Evolutionary conservation across 23 red algal genomes (phyloP).

Genomic region (Gracilaria vermiculophylla): DNA sequence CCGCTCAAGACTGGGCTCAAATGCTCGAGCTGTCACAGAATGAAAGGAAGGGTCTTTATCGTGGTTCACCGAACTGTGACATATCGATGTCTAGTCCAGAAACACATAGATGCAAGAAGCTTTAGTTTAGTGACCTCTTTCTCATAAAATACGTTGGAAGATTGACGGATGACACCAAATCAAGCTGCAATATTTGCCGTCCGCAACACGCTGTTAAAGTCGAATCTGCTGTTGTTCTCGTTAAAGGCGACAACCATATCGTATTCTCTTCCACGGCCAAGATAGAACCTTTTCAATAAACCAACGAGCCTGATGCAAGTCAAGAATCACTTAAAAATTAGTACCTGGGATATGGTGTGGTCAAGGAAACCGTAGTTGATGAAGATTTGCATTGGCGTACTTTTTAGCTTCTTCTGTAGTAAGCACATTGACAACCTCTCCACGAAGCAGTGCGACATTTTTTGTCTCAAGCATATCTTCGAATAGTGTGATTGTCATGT

Average conservation of each 20-base stretch:
- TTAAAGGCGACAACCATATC: constrained; percentile 73
- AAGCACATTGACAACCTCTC: constrained; percentile 61
- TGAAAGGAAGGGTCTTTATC: no score
- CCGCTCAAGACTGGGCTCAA: no score
- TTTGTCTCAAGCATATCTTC: constrained; percentile 72
- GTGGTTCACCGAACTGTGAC: no score
- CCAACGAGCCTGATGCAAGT: constrained; percentile 1
- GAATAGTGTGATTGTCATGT: constrained; percentile 69
- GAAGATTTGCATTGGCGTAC: background rate
- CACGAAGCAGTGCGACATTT: constrained; percentile 56
- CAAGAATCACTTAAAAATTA: background rate
- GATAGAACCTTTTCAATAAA: constrained; percentile 62
- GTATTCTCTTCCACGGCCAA: constrained; percentile 41
- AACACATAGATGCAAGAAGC: no score
- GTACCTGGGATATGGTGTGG: background rate
- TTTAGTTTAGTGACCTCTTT: no score
- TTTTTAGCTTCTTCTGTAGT: constrained; percentile 41
- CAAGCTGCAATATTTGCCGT: constrained; percentile 21
- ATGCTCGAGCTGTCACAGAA: no score
- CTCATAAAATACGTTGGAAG: no score
- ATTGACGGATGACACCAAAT: background rate
- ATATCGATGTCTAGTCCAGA: no score
- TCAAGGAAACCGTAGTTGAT: background rate
- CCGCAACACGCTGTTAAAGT: constrained; percentile 44
- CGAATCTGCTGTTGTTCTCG: constrained; percentile 41